phyloP scores from a whole-genome alignment of 805 yeast species.

The Wickerhamiella musiphila region DNA sequence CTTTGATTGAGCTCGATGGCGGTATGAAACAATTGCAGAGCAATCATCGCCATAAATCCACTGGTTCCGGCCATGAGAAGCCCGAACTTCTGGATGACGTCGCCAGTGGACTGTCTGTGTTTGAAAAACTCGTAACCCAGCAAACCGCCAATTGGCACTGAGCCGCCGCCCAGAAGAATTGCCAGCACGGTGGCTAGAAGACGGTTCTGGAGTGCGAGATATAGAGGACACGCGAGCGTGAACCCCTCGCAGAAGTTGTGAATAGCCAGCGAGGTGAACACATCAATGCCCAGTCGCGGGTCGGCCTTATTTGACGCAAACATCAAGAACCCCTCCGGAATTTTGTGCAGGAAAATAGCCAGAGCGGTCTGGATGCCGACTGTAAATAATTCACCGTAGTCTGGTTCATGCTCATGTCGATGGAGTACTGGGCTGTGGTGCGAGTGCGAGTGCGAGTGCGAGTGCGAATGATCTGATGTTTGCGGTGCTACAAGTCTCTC shows the following conservation, averaged over 20 bases:
- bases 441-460: background rate
- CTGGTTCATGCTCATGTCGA: conserved; percentile 67
- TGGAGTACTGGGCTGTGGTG: conserved; percentile 26
- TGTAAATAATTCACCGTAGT: conserved; percentile 58
- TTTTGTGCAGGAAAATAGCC: conserved; percentile 75
- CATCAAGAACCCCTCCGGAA: conserved; percentile 90
- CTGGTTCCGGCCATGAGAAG: conserved; percentile 53
- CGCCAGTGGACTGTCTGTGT: conserved; percentile 21
- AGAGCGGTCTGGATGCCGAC: conserved; percentile 82
- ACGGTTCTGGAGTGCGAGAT: conserved; percentile 50
- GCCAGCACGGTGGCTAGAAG: conserved; percentile 46
- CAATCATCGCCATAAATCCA: conserved; percentile 70
- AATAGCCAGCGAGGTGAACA: conserved; percentile 67
- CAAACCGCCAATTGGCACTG: conserved; percentile 83
- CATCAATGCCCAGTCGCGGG: conserved; percentile 54
- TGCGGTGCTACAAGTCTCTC: no score
- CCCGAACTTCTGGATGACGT: conserved; percentile 34
- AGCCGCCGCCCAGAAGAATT: conserved; percentile 56
- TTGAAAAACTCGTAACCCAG: conserved; percentile 39
- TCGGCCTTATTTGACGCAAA: conserved; percentile 59
- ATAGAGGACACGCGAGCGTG: conserved; percentile 80
- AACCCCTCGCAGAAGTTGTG: conserved; percentile 93
- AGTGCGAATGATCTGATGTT: background rate
- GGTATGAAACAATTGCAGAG: conserved; percentile 71
- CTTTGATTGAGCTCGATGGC: conserved; percentile 63